Evolutionary conservation across 768 basidiomycete species (phyloP), one percentile per base, ranked within the genome.

Genomic region (Panaeolus cyanescens): DNA sequence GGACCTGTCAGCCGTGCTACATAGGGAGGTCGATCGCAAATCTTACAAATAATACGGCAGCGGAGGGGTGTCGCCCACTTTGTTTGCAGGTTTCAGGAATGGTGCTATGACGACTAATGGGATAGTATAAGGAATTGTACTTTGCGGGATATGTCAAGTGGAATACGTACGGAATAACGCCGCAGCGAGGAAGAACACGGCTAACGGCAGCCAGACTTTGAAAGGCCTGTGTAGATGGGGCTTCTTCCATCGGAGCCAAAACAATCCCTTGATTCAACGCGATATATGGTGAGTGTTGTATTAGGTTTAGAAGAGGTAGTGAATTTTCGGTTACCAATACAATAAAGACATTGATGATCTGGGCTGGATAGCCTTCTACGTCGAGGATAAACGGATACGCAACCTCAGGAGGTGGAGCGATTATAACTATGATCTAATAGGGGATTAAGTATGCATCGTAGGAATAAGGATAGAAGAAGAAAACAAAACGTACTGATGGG

Each of bases 321-420:
- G n/a, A n/a, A n/a, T n/a, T n/a, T 34, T 10, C 0, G 72, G 83
- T n/a, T 62, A 85, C 85, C n/a, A 81, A 32, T 33, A 86, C 77
- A 53, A 87, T 77, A 65, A 86, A 84, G 4, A 87, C 67, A 60
- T 83, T 81, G 65, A 88, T 80, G 32, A 87, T 84, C 59, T 86
- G 85, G 30, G 39, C 60, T 1, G 86, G 83, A 64, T 87, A 79
- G 32, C 78, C 84, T 68, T 75, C 76, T 12, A 87, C 76, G 58
- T 87, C 85, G 3, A 88, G 74, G 57, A 87, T 87, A 62, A 87
- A 88, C 0, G 85, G 85, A 66, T 87, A 87, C 0, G 77, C 86
- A 9, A 86, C 78, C 3, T 69, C 62, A 2, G 80, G 77, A 0
- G 86, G 85, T 0, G 85, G 85, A 1, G 68, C 85, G 42, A 86